These are phyloP conservation scores for Cladobotryum protrusum DNA, from an alignment of 2,329 filamentous ascomycete species.

Conservation along the genomic window DNA sequence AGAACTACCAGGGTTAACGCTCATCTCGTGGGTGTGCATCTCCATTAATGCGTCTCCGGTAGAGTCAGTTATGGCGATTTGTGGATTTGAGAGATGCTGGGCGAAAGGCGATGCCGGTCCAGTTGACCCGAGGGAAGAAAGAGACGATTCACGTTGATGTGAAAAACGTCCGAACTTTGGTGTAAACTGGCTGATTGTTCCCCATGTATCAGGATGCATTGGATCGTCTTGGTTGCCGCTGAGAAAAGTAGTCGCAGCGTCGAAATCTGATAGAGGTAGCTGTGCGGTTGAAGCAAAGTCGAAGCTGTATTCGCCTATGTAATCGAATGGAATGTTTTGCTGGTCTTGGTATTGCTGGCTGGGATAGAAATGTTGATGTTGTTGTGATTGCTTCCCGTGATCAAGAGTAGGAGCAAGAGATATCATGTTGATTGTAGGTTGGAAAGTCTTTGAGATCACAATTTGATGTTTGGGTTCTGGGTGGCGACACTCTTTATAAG, in stretches of 20 bases:
- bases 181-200: slow-evolving; percentile 30
- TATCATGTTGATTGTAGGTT: slow-evolving; percentile 23
- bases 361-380: slow-evolving; percentile 12
- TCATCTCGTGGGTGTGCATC: slow-evolving; percentile 26
- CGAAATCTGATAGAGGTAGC: slow-evolving; percentile 12
- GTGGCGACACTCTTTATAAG: slow-evolving; percentile 15
- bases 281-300: slow-evolving; percentile 14
- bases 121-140: slow-evolving; percentile 54
- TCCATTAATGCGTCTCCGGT: slow-evolving; percentile 40
- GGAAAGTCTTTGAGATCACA: slow-evolving; percentile 7
- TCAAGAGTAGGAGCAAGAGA: slow-evolving; percentile 18
- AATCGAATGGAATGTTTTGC: slow-evolving; percentile 14
- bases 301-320: slow-evolving; percentile 6
- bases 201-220: slow-evolving; percentile 40
- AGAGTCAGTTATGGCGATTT: slow-evolving; percentile 49
- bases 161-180: slow-evolving; percentile 33
- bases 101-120: slow-evolving; percentile 55
- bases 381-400: slow-evolving; percentile 7
- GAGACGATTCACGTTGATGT: slow-evolving; percentile 55
- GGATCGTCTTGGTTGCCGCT: slow-evolving; percentile 21
- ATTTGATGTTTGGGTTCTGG: not conserved
- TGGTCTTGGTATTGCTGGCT: slow-evolving; percentile 13
- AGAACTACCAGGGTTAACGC: slow-evolving; percentile 26
- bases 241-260: slow-evolving; percentile 20
- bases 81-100: slow-evolving; percentile 49